Conservation (phyloP, 208 protist species). For the Trypanosoma melophagium region DNA sequence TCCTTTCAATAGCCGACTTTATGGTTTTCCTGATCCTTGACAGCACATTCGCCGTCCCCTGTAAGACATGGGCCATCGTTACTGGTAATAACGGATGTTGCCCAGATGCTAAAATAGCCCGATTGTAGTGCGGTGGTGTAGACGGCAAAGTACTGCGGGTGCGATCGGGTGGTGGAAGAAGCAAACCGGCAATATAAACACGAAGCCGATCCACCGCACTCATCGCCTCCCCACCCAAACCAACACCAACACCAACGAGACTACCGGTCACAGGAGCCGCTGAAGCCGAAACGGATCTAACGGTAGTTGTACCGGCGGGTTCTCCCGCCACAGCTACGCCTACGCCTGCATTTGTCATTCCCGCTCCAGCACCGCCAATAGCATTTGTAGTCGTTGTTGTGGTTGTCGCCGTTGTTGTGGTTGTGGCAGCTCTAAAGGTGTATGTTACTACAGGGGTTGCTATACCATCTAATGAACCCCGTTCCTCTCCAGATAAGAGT, state of each 20-base stretch:
- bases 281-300: no score
- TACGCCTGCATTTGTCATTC: no score
- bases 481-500: background rate
- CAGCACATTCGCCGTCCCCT: constrained; percentile 1
- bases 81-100: constrained; percentile 13
- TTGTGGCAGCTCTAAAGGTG: no score
- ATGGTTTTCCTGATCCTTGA: background rate
- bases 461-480: background rate
- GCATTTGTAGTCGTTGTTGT: background rate
- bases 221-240: background rate
- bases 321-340: no score
- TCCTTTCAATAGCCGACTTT: no score
- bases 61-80: constrained; percentile 3
- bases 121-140: background rate
- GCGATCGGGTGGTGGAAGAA: constrained; percentile 2
- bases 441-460: background rate
- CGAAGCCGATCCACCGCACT: constrained; percentile 19
- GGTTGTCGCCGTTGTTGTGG: no score
- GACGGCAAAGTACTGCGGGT: background rate
- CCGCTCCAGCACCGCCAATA: background rate
- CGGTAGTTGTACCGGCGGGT: no score
- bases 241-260: constrained; percentile 5
- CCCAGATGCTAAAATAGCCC: constrained; percentile 1
- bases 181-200: background rate
- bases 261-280: no score